A percentile compares a stretch with the other conserved stretches of the same genome.
Evolutionary conservation across 2,329 filamentous ascomycete genomes (phyloP).

Genomic region (Endothia cerciana): DNA sequence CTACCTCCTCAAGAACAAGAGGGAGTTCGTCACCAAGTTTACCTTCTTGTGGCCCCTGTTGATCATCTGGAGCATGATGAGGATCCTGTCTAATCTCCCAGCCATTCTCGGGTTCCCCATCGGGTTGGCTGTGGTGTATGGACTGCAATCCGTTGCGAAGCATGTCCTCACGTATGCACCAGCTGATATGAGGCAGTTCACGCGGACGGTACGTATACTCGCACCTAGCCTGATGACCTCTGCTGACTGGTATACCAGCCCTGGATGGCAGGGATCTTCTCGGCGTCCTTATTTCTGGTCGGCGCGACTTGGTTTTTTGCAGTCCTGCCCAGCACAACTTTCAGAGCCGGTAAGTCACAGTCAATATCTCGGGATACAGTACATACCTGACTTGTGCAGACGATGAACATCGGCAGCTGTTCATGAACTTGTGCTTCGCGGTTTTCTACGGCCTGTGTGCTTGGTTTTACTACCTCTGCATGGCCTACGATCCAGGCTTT

Average conservation of each 20-base stretch:
- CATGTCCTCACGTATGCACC: constrained; percentile 82
- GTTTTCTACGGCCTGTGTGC: constrained; percentile 66
- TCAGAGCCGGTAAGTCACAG: constrained; percentile 54
- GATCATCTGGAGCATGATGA: constrained; percentile 71
- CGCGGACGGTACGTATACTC: constrained; percentile 72
- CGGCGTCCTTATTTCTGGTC: constrained; percentile 80
- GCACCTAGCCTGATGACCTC: constrained; percentile 24
- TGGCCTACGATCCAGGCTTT: constrained; percentile 88
- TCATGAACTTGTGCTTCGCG: constrained; percentile 79
- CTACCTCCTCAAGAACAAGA: constrained; percentile 75
- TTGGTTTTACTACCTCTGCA: constrained; percentile 87
- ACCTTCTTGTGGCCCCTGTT: constrained; percentile 88
- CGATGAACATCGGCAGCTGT: constrained; percentile 67
- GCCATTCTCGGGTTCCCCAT: constrained; percentile 78
- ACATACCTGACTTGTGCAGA: constrained; percentile 44
- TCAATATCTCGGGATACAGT: neutral
- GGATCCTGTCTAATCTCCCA: constrained; percentile 73
- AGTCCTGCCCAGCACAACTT: constrained; percentile 60
- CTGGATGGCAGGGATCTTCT: constrained; percentile 92
- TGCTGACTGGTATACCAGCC: constrained; percentile 57
- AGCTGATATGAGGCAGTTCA: constrained; percentile 84
- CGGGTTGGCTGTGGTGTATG: constrained; percentile 66
- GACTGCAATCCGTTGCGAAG: constrained; percentile 76
- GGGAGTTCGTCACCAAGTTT: constrained; percentile 79
- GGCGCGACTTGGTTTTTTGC: constrained; percentile 75